Evolutionary conservation across 2,329 filamentous ascomycete genomes (phyloP).

Genomic region (Ascochyta rabiei): DNA sequence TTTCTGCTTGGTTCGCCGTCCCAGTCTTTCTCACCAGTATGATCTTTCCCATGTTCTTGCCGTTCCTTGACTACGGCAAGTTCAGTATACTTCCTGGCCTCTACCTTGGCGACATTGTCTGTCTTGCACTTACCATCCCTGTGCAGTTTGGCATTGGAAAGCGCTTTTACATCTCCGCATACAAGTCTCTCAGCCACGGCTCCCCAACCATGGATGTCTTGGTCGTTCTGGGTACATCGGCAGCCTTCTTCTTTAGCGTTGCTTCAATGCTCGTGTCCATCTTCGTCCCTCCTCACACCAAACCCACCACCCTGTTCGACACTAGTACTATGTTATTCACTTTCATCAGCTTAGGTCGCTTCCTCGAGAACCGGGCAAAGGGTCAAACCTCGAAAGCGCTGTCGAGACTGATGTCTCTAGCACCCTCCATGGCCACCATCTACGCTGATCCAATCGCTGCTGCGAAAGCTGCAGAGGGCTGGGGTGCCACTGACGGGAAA

Average conservation of each 20-base stretch:
- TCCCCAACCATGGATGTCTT: slow-evolving; percentile 98
- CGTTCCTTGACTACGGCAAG: slow-evolving; percentile 76
- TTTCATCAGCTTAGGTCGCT: slow-evolving; percentile 89
- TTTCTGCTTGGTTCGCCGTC: slow-evolving; percentile 80
- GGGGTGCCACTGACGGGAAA: slow-evolving; percentile 62
- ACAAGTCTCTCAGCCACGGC: slow-evolving; percentile 85
- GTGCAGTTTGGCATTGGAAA: slow-evolving; percentile 96
- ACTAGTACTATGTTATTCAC: slow-evolving; percentile 98
- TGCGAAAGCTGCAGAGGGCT: slow-evolving; percentile 84
- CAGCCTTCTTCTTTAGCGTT: slow-evolving; percentile 94
- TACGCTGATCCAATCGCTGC: slow-evolving; percentile 93
- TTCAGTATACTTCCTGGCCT: slow-evolving; percentile 73
- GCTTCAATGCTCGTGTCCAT: slow-evolving; percentile 86
- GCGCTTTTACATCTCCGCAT: slow-evolving; percentile 93
- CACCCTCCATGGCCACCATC: slow-evolving; percentile 95
- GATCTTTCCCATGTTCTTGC: slow-evolving; percentile 86
- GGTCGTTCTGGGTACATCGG: slow-evolving; percentile 89
- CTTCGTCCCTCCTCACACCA: slow-evolving; percentile 72
- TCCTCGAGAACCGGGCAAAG: slow-evolving; percentile 91
- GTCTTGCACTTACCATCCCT: slow-evolving; percentile 82
- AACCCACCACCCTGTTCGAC: slow-evolving; percentile 91
- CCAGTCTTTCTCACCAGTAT: slow-evolving; percentile 94
- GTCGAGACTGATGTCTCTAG: slow-evolving; percentile 91
- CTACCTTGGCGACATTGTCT: slow-evolving; percentile 86
- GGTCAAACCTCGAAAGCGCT: slow-evolving; percentile 95